Conservation (phyloP, 192 early-diverging fungal species). For the Pilobolus umbonatus region DNA sequence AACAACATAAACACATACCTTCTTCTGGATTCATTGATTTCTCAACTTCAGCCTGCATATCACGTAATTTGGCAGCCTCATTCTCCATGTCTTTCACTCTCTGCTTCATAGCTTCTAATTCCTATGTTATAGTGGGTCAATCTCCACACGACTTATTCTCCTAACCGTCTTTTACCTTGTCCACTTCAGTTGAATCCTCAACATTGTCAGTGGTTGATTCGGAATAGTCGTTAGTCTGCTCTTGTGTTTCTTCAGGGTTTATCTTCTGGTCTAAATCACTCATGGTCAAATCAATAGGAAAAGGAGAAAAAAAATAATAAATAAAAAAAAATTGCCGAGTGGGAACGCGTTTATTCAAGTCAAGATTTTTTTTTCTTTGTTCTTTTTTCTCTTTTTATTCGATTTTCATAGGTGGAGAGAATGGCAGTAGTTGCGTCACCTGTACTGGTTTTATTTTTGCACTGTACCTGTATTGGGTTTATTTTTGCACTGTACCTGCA, state of each 20-base stretch:
- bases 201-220: neutral
- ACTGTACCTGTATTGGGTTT: too few relatives aligned
- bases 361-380: too few relatives aligned
- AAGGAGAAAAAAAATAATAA: neutral
- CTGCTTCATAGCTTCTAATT: constrained; percentile 75
- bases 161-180: constrained; percentile 14
- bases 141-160: neutral
- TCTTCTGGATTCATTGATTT: constrained; percentile 63
- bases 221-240: neutral
- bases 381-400: too few relatives aligned
- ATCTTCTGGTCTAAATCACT: constrained; percentile 15
- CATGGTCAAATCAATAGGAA: constrained; percentile 10
- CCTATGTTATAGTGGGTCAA: constrained; percentile 37
- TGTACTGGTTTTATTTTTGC: too few relatives aligned
- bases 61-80: constrained; percentile 75
- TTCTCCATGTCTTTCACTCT: constrained; percentile 77
- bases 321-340: neutral
- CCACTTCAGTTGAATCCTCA: constrained; percentile 15
- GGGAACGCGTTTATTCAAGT: neutral
- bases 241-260: constrained; percentile 15
- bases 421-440: too few relatives aligned
- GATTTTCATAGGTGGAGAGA: too few relatives aligned
- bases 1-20: constrained; percentile 26
- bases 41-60: constrained; percentile 73
- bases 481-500: too few relatives aligned